Percentiles rank a stretch among this genome's conserved stretches.
These are phyloP conservation scores for Nepenthes mirabilis DNA, from an alignment of 148 eudicot genomes.

Conservation along the genomic window DNA sequence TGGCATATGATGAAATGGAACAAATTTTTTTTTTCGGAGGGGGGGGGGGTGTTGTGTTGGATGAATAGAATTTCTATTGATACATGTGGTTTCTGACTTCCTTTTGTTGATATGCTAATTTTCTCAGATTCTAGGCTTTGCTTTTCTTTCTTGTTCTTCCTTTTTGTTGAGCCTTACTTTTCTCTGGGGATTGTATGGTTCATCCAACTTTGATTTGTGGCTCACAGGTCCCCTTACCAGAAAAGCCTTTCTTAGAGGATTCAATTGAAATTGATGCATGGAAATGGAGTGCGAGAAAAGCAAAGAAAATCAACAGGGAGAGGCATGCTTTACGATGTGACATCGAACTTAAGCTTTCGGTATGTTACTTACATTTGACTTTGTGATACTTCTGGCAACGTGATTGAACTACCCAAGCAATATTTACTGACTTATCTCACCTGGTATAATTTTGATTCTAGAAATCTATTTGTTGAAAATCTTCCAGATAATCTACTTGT, in stretches of 20 bases:
- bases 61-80: too few relatives aligned
- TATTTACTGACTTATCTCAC: too few relatives aligned
- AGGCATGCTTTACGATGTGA: conserved; percentile 78
- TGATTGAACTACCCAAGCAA: too few relatives aligned
- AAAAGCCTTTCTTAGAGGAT: conserved; percentile 49
- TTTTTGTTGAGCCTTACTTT: neutral
- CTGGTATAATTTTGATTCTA: too few relatives aligned
- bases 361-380: conserved; percentile 15
- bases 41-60: too few relatives aligned
- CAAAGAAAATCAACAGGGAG: conserved; percentile 70
- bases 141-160: neutral
- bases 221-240: conserved; percentile 65
- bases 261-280: conserved; percentile 43
- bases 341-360: conserved; percentile 73
- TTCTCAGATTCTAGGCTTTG: conserved; percentile 3
- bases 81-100: too few relatives aligned
- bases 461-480: too few relatives aligned
- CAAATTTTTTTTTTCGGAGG: too few relatives aligned
- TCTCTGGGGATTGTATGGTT: neutral
- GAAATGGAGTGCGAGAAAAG: conserved; percentile 64
- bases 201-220: conserved; percentile 9
- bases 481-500: too few relatives aligned
- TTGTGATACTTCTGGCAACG: neutral
- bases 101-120: neutral
- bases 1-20: neutral